Percentiles rank a stretch among this genome's conserved stretches.
phyloP scores from a whole-genome alignment of 805 yeast species.

The Candida ipomoeae region DNA sequence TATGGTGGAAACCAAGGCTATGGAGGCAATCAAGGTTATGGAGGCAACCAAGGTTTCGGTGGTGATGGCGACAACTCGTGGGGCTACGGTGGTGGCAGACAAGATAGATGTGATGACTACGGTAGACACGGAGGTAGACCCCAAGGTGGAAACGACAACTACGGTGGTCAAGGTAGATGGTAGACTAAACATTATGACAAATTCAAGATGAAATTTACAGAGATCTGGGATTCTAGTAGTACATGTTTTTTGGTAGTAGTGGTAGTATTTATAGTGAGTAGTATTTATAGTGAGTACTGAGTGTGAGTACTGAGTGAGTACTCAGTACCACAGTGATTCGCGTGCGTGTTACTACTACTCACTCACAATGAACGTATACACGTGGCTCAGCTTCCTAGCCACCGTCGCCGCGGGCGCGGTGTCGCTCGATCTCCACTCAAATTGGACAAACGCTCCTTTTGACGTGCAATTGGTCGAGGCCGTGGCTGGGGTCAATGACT shows the following conservation, averaged over 20 bases:
- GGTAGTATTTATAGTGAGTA: no score
- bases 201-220: no score
- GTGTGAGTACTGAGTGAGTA: no score
- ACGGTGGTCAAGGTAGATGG: constrained; percentile 12
- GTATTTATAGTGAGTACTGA: no score
- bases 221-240: no score
- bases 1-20: constrained; percentile 4
- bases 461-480: constrained; percentile 16
- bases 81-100: constrained; percentile 8
- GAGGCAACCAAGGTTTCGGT: constrained; percentile 1
- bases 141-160: constrained; percentile 6
- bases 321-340: not conserved
- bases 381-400: not conserved
- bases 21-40: constrained; percentile 2
- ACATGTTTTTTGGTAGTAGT: no score
- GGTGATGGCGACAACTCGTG: not conserved
- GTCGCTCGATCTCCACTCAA: constrained; percentile 9
- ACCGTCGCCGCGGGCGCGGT: constrained; percentile 4
- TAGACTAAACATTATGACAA: not conserved
- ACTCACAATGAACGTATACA: not conserved
- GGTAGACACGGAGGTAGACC: constrained; percentile 6
- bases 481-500: constrained; percentile 11
- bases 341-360: not conserved
- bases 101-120: constrained; percentile 1
- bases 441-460: constrained; percentile 15